Conservation (phyloP, 164 flowering plant species). For the Platanus orientalis region DNA sequence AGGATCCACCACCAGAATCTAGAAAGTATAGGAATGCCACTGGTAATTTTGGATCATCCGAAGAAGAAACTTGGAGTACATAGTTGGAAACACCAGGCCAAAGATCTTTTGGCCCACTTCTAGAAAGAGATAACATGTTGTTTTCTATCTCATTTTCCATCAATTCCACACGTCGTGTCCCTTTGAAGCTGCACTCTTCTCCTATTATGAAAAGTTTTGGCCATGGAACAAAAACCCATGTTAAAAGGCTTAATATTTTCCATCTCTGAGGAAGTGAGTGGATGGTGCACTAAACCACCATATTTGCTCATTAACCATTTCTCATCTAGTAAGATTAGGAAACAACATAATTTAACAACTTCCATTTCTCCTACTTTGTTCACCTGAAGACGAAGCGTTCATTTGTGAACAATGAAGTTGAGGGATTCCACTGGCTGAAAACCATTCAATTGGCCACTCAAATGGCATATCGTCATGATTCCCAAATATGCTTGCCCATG, state of each 20-base stretch:
- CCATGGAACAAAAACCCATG: neutral
- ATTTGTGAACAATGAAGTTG: conserved; percentile 36
- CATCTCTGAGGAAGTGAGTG: too few species aligned
- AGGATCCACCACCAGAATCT: conserved; percentile 94
- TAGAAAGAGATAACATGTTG: conserved; percentile 43
- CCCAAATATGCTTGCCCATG: conserved; percentile 77
- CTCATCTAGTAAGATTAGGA: too few species aligned
- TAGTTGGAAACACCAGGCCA: conserved; percentile 94
- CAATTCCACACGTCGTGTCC: conserved; percentile 61
- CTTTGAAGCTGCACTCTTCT: conserved; percentile 54
- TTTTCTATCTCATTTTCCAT: conserved; percentile 47
- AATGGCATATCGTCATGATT: conserved; percentile 89
- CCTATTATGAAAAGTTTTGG: conserved; percentile 23
- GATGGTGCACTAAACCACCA: too few species aligned
- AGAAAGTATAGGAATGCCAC: conserved; percentile 64
- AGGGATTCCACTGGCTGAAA: conserved; percentile 70
- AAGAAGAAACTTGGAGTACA: conserved; percentile 51
- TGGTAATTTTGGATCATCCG: conserved; percentile 28
- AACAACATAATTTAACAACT: too few species aligned
- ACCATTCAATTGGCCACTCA: conserved; percentile 90
- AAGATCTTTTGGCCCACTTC: conserved; percentile 55
- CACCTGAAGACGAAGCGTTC: conserved; percentile 32
- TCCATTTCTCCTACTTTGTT: too few species aligned
- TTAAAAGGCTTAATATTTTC: too few species aligned
- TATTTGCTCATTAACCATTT: too few species aligned